Conservation (phyloP, 208 protist genomes). For the Wallacemonas sp. region DNA sequence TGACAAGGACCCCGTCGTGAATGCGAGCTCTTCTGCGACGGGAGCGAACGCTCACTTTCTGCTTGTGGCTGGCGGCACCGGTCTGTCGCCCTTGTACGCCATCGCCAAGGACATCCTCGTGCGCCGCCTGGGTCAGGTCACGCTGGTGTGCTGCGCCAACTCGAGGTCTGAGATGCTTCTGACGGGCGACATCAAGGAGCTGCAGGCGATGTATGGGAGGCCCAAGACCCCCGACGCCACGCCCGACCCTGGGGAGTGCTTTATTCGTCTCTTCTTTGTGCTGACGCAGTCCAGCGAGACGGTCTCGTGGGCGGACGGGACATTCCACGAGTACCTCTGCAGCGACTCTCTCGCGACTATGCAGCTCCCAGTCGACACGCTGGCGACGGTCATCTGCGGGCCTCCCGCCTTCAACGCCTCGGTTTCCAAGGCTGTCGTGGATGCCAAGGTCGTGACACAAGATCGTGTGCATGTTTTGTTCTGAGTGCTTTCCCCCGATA, state of each 20-base stretch:
- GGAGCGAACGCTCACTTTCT: slow-evolving; percentile 41
- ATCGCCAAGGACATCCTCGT: slow-evolving; percentile 46
- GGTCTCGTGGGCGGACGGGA: slow-evolving; percentile 9
- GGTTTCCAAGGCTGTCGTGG: slow-evolving; percentile 24
- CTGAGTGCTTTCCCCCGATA: slow-evolving; percentile 20
- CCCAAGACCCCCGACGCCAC: slow-evolving; percentile 12
- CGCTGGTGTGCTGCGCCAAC: slow-evolving; percentile 50
- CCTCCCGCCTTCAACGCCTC: slow-evolving; percentile 48
- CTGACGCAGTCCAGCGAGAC: slow-evolving; percentile 6
- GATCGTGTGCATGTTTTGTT: slow-evolving; percentile 38
- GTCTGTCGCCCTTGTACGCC: slow-evolving; percentile 60
- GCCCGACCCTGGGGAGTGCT: not conserved
- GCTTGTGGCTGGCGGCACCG: slow-evolving; percentile 68
- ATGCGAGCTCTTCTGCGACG: not conserved
- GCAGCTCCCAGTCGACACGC: slow-evolving; percentile 8
- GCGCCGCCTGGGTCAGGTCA: slow-evolving; percentile 43
- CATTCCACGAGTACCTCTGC: slow-evolving; percentile 7
- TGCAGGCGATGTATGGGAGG: slow-evolving; percentile 27
- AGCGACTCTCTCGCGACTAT: slow-evolving; percentile 6
- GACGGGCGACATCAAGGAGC: slow-evolving; percentile 35
- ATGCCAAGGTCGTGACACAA: slow-evolving; percentile 32
- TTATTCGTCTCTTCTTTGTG: slow-evolving; percentile 7
- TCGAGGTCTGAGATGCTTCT: slow-evolving; percentile 40
- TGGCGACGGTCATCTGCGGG: slow-evolving; percentile 59
- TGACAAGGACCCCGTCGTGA: slow-evolving; percentile 35